Evolutionary conservation across 2,329 filamentous ascomycete species (phyloP), one percentile per base, ranked within the genome.

Genomic region (Colletotrichum spinosum): DNA sequence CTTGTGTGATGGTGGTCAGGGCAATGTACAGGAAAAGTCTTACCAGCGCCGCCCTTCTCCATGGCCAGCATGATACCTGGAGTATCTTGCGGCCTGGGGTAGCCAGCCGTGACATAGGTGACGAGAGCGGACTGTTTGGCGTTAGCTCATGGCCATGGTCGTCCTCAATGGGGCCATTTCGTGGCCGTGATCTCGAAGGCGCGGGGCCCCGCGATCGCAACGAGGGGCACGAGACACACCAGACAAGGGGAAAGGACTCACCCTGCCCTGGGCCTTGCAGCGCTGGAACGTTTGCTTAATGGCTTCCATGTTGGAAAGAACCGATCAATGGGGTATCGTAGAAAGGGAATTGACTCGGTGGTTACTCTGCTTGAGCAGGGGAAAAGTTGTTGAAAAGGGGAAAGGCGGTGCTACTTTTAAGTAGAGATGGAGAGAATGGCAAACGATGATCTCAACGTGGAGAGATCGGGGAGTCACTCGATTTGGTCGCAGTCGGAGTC

Each of bases 61-160:
- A 99, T 91, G 46, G 88, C 92, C 69, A 99, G 83, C 73, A 98
- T 84, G 70, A 97, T 90, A 76, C 93, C 89, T 54, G 93, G 89
- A 1, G 94, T 97, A 73, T 92, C 90, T 72, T 92, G 88, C n/a
- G 90, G 84, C 41, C 88, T 92, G 13, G 96, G 96, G 76, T 90
- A 99, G 60, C 96, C 96, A 64, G 95, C 94, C 34, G 96, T 99
- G 75, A 97, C 93, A 84, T 99, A 99, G 35, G 94, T 94, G 69
- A 99, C 93, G 68, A 99, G 86, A 55, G 96, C 95, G 70, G 92
- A 84, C 87, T 96, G 77, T 69, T 9, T 12, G 39, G n/a, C 11
- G 25, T 52, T 15, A 55, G 64, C 50, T 17, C 5, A 15, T 46
- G 33, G 53, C 53, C 35, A 25, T 52, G 17, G 35, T 15, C 25